Evolutionary conservation across 176 grass and related monocot species (phyloP).

Genomic region (Puccinellia tenuiflora): DNA sequence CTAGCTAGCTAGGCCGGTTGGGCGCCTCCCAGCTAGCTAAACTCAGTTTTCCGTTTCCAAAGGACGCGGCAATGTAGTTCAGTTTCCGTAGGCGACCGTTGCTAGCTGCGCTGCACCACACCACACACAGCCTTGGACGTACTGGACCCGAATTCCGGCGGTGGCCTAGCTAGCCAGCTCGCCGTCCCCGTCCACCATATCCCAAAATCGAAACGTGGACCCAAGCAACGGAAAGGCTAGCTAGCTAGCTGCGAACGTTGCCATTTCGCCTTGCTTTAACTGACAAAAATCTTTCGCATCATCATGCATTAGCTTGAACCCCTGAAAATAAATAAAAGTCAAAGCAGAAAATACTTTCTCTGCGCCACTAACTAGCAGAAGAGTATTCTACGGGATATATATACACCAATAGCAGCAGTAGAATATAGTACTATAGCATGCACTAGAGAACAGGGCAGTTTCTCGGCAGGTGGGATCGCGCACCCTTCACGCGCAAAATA

Average conservation of each 20-base stretch:
- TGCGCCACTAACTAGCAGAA: neutral
- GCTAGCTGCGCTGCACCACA: too few species aligned
- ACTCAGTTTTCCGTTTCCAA: too few species aligned
- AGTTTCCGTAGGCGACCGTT: too few species aligned
- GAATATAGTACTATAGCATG: too few species aligned
- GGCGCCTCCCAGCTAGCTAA: neutral
- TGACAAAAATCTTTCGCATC: neutral
- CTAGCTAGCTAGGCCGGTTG: neutral
- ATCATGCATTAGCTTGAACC: neutral
- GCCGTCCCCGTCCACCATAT: conserved; percentile 8
- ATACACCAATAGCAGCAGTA: too few species aligned
- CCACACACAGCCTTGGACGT: neutral
- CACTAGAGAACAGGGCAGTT: neutral
- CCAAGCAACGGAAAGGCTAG: neutral
- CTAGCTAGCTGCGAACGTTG: neutral
- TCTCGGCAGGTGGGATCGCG: neutral
- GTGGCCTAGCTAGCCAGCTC: neutral
- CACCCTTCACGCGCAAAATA: neutral
- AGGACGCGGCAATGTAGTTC: too few species aligned
- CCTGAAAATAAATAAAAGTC: too few species aligned
- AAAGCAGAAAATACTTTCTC: neutral
- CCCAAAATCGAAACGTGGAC: neutral
- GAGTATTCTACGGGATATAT: neutral
- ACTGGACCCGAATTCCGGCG: neutral
- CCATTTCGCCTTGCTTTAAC: neutral